Evolutionary conservation across 768 basidiomycete species (phyloP), one percentile per base, ranked within the genome.

Genomic region (Pleurotus platypus): DNA sequence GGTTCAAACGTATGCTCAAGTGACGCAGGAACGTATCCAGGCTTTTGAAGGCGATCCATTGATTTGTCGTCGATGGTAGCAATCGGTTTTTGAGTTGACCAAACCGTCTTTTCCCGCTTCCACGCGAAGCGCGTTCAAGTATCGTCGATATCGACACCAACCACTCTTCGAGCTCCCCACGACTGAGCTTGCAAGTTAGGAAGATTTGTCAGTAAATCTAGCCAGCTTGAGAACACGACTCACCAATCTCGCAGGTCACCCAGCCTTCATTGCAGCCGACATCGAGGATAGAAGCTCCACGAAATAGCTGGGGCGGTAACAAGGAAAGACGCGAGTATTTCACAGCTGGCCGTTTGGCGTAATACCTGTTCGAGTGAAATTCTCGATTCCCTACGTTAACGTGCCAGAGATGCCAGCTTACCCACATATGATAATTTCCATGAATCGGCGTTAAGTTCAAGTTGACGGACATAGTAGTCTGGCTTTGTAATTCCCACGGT

Each of bases 231-330:
- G 26, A 27, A 27, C 26, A 27, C 26, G 4, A 2, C 75, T 47
- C 60, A 87, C 92, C 92, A 16, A 94, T 84, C 67, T 94, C 90
- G 65, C 88, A 88, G 1, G 90, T 87, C 37, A 95, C 85, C 78
- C 81, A 83, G 6, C 93, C 93, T 64, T 91, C 86, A 68, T 95
- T 96, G 66, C 90, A 92, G 0, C 93, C 93, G 0, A 95, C 71
- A 69, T 96, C 93, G 9, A 96, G 77, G 2, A 94, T 86, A 48
- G 75, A 72, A 58, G 81, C 81, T 13, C 70, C 78, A 2, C 57
- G 24, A 62, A 94, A 85, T 38, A 88, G 72, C 1, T 69, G 61
- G 4, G 68, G 42, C 0, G 86, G 85, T 1, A 96, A 71, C 13
- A 86, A 70, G 0, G 78, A 74, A 1, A 95, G 77, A 13, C 94